Base-by-base conservation (phyloP, 2,329 filamentous ascomycete species). In the Scorias spongiosa region DNA sequence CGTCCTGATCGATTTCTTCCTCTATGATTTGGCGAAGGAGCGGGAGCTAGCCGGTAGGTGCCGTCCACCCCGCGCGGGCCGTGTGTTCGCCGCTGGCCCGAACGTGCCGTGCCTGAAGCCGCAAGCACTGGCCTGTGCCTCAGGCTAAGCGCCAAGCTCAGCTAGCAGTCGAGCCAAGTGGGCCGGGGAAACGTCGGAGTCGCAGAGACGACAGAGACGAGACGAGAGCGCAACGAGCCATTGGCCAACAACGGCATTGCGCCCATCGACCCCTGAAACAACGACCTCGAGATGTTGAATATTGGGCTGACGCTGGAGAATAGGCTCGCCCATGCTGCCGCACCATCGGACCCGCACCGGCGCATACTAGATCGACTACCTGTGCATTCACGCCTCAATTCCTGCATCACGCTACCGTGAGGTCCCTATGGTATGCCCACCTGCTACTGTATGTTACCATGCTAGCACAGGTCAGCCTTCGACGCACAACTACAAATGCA, bases 21-120 rank as follows among this genome's bases (percentile, higher is more conserved):
- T 98, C 44, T 98, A 98, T 59, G 91, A 98, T 65, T 78, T 82
- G 14, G 87, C 91, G 66, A 98, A 96, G 62, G 81, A 86, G 57
- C 63, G 83, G 58, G 89, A 96, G 62, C 56, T 54, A 28, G 59
- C 58, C 59, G 48, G 67, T 66, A 48, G 59, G 59, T 29, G 46
- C 11, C 20, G 20, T 26, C 20, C 20, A 26, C 7, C 7, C 20
- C 20, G 7, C 20, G 20, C 20, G 20, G 20, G 20, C 20, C 20
- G 20, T 7, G 7, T 26, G 20, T 26, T n/a, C n/a, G n/a, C n/a
- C n/a, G n/a, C n/a, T n/a, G n/a, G n/a, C n/a, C n/a, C n/a, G n/a
- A n/a, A n/a, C n/a, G n/a, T n/a, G n/a, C n/a, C n/a, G n/a, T n/a
- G n/a, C n/a, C 32, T 5, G 3, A 9, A 36, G 4, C 32, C 32